phyloP scores from a whole-genome alignment of 1,284 basidiomycete genomes.

The Ustilago trichophora region DNA sequence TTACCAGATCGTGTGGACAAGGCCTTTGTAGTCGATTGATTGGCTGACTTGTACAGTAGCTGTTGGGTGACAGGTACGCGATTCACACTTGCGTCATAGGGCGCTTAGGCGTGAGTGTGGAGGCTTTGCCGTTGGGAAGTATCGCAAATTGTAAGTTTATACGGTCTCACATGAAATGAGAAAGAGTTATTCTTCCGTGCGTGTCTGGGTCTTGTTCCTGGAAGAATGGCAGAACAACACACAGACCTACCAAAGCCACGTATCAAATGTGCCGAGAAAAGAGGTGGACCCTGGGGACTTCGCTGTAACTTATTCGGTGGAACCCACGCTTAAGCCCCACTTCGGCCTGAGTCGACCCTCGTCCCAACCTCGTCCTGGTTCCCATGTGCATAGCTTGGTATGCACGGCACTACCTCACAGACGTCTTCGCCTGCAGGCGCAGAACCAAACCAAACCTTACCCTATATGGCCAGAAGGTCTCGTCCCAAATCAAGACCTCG shows the following conservation, averaged over 20 bases:
- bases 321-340: too few species aligned
- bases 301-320: too few species aligned
- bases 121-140: constrained; percentile 1
- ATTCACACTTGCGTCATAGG: constrained; percentile 32
- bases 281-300: constrained; percentile 9
- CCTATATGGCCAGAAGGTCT: constrained; percentile 19
- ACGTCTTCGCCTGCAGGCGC: constrained; percentile 40
- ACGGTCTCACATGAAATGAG: not conserved
- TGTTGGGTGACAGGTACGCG: constrained; percentile 5
- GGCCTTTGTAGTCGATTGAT: too few species aligned
- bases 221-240: constrained; percentile 18
- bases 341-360: too few species aligned
- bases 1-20: constrained; percentile 21
- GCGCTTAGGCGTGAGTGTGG: constrained; percentile 18
- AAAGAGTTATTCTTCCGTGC: not conserved
- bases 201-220: too few species aligned
- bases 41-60: too few species aligned
- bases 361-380: too few species aligned
- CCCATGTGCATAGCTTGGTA: constrained; percentile 15
- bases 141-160: too few species aligned
- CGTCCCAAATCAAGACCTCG: constrained; percentile 15
- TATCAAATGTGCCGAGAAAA: too few species aligned
- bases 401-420: constrained; percentile 26
- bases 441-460: constrained; percentile 14
- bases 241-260: too few species aligned